These are phyloP conservation scores for Inga oerstediana DNA, from an alignment of 306 rosid species.

Conservation along the genomic window DNA sequence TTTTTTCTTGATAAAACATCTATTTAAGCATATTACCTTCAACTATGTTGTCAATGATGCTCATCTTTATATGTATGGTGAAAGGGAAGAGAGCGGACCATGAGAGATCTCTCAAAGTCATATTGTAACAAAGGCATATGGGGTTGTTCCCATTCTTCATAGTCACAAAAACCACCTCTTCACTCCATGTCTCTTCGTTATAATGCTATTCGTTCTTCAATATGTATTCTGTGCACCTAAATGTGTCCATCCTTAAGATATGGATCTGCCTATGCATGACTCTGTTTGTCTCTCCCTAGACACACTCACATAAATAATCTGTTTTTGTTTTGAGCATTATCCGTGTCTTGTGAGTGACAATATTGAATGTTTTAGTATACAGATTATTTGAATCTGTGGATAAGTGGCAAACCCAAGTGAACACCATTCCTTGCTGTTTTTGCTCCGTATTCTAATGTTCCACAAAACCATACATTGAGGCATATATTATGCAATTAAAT, in stretches of 20 bases:
- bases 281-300: not conserved
- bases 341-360: conserved; percentile 2
- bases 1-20: not conserved
- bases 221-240: conserved; percentile 20
- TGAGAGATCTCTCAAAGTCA: conserved; percentile 33
- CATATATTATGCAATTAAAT: not conserved
- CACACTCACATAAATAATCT: not conserved
- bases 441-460: conserved; percentile 31
- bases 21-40: not conserved
- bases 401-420: not conserved
- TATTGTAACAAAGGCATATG: conserved; percentile 38
- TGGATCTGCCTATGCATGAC: conserved; percentile 9
- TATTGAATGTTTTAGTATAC: not conserved
- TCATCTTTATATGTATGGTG: not conserved
- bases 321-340: conserved; percentile 13
- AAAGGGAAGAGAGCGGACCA: not conserved
- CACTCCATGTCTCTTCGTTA: conserved; percentile 23
- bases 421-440: conserved; percentile 2
- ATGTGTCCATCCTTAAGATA: conserved; percentile 35
- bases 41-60: not conserved
- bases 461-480: not conserved
- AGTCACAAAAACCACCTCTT: conserved; percentile 33
- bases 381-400: not conserved
- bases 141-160: conserved; percentile 34
- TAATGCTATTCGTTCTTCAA: not conserved